phyloP scores from a whole-genome alignment of 305 asterid species.

The Withania somnifera region DNA sequence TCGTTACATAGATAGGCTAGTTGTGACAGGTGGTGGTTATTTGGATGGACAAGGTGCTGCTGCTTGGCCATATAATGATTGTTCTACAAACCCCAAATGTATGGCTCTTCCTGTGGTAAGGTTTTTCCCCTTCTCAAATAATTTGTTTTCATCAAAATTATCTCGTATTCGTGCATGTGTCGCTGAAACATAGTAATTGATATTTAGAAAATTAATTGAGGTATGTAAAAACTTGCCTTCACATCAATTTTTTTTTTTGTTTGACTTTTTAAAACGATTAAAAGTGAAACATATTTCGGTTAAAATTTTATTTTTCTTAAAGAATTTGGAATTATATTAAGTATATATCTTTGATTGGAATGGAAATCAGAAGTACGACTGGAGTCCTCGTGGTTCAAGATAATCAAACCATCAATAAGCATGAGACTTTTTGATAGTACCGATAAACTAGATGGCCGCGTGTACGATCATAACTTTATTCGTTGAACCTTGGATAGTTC shows the following conservation, averaged over 20 bases:
- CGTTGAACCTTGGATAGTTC: too few species aligned
- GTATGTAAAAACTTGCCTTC: background rate
- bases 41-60: slow-evolving; percentile 64
- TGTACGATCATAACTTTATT: too few species aligned
- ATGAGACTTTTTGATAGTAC: too few species aligned
- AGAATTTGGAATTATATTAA: background rate
- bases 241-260: too few species aligned
- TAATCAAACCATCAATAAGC: too few species aligned
- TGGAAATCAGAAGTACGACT: too few species aligned
- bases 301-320: background rate
- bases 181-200: background rate
- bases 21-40: slow-evolving; percentile 52
- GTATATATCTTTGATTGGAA: background rate
- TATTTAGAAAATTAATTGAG: background rate
- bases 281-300: background rate
- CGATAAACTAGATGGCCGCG: too few species aligned
- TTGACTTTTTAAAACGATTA: too few species aligned
- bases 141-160: background rate
- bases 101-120: slow-evolving; percentile 52
- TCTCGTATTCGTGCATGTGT: background rate
- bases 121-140: background rate
- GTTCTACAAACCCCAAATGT: slow-evolving; percentile 29
- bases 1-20: slow-evolving; percentile 25
- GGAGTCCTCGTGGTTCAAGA: too few species aligned
- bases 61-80: slow-evolving; percentile 71